These are phyloP conservation scores for Globisporangium barbulae DNA, from an alignment of 352 stramenopile genomes.

Conservation along the genomic window DNA sequence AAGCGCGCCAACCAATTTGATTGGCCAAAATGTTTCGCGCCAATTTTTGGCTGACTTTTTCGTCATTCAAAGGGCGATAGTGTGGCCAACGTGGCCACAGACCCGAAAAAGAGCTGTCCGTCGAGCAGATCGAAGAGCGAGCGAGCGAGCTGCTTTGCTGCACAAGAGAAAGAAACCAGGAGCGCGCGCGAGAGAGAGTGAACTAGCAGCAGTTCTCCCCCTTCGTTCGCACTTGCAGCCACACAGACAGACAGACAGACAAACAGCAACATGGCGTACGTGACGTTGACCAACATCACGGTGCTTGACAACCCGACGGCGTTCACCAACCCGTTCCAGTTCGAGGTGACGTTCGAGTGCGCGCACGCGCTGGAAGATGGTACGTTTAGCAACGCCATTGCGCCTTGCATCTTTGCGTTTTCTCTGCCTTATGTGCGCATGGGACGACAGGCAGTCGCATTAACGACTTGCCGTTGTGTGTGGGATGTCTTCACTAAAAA, in stretches of 20 bases:
- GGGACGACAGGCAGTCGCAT: not conserved
- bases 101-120: slow-evolving; percentile 3
- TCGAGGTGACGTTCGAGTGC: slow-evolving; percentile 99
- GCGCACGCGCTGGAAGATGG: slow-evolving; percentile 94
- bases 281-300: slow-evolving; percentile 92
- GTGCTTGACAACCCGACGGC: slow-evolving; percentile 97
- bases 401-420: not conserved
- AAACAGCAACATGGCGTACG: slow-evolving; percentile 64
- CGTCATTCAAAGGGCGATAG: not conserved
- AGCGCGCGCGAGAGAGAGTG: not conserved
- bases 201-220: not conserved
- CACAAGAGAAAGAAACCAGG: too few relatives aligned
- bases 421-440: not conserved
- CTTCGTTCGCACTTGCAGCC: not conserved
- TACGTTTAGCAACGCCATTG: slow-evolving; percentile 26
- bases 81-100: not conserved
- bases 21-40: slow-evolving; percentile 7
- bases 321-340: slow-evolving; percentile 99
- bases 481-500: slow-evolving; percentile 13
- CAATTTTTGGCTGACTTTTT: not conserved
- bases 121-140: not conserved
- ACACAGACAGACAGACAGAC: slow-evolving; percentile 1
- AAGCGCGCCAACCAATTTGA: slow-evolving; percentile 1
- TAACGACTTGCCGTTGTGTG: slow-evolving; percentile 7
- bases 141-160: not conserved